Conservation (phyloP, 2,329 filamentous ascomycete genomes). For the Neophaeococcomyces aloes region DNA sequence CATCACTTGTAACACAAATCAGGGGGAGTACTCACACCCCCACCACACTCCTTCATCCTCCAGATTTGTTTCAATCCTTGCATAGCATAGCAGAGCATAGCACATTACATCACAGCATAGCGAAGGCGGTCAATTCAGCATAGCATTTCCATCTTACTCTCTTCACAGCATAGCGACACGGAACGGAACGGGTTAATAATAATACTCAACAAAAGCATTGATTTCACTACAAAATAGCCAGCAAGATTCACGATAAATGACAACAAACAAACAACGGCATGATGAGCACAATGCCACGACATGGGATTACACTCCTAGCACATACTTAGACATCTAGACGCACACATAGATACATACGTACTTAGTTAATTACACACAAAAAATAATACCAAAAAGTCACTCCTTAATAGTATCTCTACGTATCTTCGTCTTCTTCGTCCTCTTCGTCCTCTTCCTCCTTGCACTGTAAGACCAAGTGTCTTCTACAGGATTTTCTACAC, state of each 20-base stretch:
- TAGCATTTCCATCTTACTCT: neutral
- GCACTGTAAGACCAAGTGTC: no score
- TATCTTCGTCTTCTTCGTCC: no score
- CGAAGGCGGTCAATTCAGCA: neutral
- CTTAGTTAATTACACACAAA: no score
- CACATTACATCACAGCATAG: slow-evolving; percentile 3
- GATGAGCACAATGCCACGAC: slow-evolving; percentile 5
- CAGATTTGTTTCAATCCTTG: neutral
- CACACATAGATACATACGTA: no score
- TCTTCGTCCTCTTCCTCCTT: no score
- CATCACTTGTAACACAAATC: neutral
- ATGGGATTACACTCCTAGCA: no score
- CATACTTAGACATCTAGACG: no score
- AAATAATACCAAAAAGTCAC: no score
- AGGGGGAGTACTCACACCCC: neutral
- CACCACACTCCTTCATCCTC: neutral
- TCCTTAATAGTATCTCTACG: no score
- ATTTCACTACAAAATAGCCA: neutral
- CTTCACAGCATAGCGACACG: neutral
- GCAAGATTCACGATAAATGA: neutral
- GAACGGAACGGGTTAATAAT: neutral
- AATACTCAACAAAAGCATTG: neutral
- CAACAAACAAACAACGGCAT: neutral
- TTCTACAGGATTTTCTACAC: no score
- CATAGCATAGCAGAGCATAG: neutral